Conservation (phyloP, 495 filamentous ascomycete genomes). For the Penicillium roqueforti region DNA sequence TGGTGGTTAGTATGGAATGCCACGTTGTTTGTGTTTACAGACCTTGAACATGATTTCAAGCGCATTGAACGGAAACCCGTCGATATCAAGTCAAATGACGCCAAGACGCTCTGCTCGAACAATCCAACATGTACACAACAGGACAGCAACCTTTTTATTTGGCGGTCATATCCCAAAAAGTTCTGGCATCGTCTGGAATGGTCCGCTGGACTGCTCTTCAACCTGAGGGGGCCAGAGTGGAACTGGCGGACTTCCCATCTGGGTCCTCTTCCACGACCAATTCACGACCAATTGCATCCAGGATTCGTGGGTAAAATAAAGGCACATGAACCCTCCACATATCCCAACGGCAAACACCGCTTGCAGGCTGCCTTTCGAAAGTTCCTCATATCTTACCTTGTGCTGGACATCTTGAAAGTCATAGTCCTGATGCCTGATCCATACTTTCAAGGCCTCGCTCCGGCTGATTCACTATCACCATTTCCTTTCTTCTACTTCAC, state of each 20-base stretch:
- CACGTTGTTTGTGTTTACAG: constrained; percentile 58
- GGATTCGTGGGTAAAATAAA: constrained; percentile 8
- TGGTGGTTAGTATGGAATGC: constrained; percentile 66
- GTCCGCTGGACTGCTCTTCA: constrained; percentile 62
- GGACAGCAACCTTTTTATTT: constrained; percentile 36
- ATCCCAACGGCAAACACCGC: constrained; percentile 36
- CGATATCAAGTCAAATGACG: neutral
- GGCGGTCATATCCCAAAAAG: constrained; percentile 67
- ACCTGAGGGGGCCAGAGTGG: constrained; percentile 75
- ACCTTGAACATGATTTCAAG: constrained; percentile 61
- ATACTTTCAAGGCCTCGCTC: constrained; percentile 57
- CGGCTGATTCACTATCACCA: constrained; percentile 34
- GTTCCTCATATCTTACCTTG: constrained; percentile 54
- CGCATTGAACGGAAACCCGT: constrained; percentile 50
- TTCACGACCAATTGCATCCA: constrained; percentile 39
- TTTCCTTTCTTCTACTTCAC: constrained; percentile 42
- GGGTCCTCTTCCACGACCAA: constrained; percentile 52
- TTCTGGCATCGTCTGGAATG: constrained; percentile 66
- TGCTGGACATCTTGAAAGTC: constrained; percentile 62
- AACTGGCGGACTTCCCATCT: constrained; percentile 62
- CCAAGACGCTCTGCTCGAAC: neutral
- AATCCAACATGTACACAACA: neutral
- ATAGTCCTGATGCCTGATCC: constrained; percentile 62
- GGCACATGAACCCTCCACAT: constrained; percentile 7
- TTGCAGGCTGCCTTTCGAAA: constrained; percentile 43